Percentiles rank a stretch among this genome's conserved stretches.
Conservation (phyloP, 371 early-diverging fungal genomes). For the Zopfochytrium polystomum region DNA sequence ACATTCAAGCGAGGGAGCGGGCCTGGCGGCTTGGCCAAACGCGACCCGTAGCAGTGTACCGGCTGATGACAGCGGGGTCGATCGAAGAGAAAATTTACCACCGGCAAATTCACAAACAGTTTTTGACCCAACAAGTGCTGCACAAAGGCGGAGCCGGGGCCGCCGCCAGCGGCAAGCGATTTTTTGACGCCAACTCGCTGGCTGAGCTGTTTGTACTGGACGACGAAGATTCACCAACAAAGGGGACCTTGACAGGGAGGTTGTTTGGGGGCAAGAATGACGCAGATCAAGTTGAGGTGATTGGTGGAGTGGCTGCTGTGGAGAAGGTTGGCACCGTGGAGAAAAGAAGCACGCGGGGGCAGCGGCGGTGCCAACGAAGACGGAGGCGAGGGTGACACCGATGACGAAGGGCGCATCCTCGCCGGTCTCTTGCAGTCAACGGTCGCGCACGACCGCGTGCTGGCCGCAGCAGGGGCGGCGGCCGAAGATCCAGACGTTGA, state of each 20-base stretch:
- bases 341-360: slow-evolving; percentile 13
- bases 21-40: slow-evolving; percentile 96
- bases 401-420: slow-evolving; percentile 19
- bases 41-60: slow-evolving; percentile 88
- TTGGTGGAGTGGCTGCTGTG: slow-evolving; percentile 21
- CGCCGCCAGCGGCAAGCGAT: slow-evolving; percentile 53
- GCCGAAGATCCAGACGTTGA: slow-evolving; percentile 60
- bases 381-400: slow-evolving; percentile 8
- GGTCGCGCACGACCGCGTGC: slow-evolving; percentile 68
- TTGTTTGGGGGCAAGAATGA: slow-evolving; percentile 19
- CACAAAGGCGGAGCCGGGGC: slow-evolving; percentile 76
- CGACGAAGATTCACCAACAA: slow-evolving; percentile 16
- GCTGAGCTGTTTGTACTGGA: slow-evolving; percentile 78
- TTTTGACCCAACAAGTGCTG: slow-evolving; percentile 91
- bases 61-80: slow-evolving; percentile 94
- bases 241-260: slow-evolving; percentile 15
- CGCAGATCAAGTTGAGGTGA: no score
- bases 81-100: slow-evolving; percentile 96
- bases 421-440: slow-evolving; percentile 9
- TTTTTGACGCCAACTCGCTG: slow-evolving; percentile 82
- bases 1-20: slow-evolving; percentile 95
- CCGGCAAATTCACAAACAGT: slow-evolving; percentile 96
- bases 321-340: slow-evolving; percentile 11
- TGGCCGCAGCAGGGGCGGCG: slow-evolving; percentile 66
- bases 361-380: slow-evolving; percentile 10